Conservation (phyloP, 345 rosid species). For the Salix viminalis region DNA sequence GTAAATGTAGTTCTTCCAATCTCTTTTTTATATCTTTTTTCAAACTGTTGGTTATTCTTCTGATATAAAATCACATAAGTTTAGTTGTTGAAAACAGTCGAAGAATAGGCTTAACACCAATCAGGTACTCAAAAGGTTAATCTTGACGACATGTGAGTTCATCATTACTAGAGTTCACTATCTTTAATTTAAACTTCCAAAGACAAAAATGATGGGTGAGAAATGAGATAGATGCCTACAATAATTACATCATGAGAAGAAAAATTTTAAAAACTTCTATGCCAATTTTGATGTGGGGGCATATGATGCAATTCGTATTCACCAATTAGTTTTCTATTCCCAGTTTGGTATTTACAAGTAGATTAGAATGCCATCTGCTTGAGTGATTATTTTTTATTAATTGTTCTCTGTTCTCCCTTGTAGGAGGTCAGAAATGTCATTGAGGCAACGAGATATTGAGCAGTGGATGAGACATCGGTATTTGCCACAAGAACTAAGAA, state of each 20-base stretch:
- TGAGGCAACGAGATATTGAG: conserved; percentile 86
- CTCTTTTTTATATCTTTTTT: not conserved
- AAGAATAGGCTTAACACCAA: not conserved
- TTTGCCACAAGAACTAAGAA: conserved; percentile 59
- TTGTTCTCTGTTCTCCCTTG: conserved; percentile 3
- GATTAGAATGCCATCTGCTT: not conserved
- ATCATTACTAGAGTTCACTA: not conserved
- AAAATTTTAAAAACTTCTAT: not conserved
- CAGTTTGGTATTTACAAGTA: not conserved
- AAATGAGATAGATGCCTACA: not conserved
- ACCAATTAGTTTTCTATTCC: not conserved
- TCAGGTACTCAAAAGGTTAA: not conserved
- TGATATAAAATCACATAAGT: not conserved
- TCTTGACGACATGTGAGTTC: not conserved
- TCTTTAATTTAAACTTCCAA: not conserved
- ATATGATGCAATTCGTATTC: not conserved
- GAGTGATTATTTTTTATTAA: not conserved
- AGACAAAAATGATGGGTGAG: not conserved
- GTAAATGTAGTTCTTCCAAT: not conserved
- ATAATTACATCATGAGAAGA: not conserved
- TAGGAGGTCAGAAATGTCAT: conserved; percentile 77
- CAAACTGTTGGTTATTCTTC: not conserved
- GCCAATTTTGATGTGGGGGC: not conserved
- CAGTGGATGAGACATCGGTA: conserved; percentile 94
- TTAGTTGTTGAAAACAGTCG: not conserved